phyloP scores from a whole-genome alignment of 768 basidiomycete species.

The Dioszegia crocea region DNA sequence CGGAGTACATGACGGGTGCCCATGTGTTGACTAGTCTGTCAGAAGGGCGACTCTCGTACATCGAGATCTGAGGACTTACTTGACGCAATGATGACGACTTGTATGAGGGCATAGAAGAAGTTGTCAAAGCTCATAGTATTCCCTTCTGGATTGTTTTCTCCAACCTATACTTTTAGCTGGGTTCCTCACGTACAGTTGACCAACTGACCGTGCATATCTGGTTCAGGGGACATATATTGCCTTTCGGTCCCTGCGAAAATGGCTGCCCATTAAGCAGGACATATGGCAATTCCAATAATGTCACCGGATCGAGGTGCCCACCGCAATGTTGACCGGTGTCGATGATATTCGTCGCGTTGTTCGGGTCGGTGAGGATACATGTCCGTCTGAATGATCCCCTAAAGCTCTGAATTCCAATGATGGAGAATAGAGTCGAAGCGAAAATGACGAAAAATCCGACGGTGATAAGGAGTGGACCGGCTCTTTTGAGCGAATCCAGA shows the following conservation, averaged over 20 bases:
- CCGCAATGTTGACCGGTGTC: slow-evolving; percentile 65
- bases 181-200: neutral
- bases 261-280: slow-evolving; percentile 51
- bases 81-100: slow-evolving; percentile 77
- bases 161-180: slow-evolving; percentile 16
- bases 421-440: slow-evolving; percentile 80
- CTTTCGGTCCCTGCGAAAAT: slow-evolving; percentile 58
- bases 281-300: slow-evolving; percentile 55
- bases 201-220: slow-evolving; percentile 69
- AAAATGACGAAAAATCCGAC: slow-evolving; percentile 90
- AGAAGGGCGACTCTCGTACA: too few species aligned
- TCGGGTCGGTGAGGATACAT: slow-evolving; percentile 50
- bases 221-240: slow-evolving; percentile 82
- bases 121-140: slow-evolving; percentile 82
- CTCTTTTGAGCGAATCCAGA: slow-evolving; percentile 84
- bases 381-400: slow-evolving; percentile 66
- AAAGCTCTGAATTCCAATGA: slow-evolving; percentile 93
- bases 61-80: slow-evolving; percentile 53
- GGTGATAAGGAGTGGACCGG: slow-evolving; percentile 78
- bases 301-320: slow-evolving; percentile 65
- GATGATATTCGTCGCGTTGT: slow-evolving; percentile 42
- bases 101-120: slow-evolving; percentile 71
- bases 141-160: slow-evolving; percentile 59
- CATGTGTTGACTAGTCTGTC: slow-evolving; percentile 47
- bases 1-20: slow-evolving; percentile 69